phyloP scores from a whole-genome alignment of 2,329 filamentous ascomycete species.

The Piedraia hortae region DNA sequence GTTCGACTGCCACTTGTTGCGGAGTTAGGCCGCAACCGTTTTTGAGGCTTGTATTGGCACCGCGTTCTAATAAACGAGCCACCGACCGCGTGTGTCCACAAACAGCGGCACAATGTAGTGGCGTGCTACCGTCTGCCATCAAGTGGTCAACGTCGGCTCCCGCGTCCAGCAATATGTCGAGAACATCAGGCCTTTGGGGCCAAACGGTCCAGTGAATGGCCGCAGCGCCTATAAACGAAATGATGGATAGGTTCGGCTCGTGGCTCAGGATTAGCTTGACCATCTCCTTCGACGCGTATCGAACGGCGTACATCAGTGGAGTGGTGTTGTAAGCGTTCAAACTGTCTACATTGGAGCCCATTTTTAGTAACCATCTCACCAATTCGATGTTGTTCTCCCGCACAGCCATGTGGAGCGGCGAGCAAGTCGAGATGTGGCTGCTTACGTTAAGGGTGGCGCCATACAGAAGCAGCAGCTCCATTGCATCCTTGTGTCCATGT shows the following conservation, averaged over 20 bases:
- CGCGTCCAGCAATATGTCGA: constrained; percentile 7
- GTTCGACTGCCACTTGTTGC: constrained; percentile 6
- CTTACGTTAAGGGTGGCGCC: constrained; percentile 10
- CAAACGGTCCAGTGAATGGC: constrained; percentile 10
- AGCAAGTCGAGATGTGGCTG: constrained; percentile 7
- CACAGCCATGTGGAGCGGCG: constrained; percentile 11
- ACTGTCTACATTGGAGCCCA: constrained; percentile 6
- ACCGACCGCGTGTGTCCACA: constrained; percentile 6
- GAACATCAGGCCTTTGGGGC: constrained; percentile 6
- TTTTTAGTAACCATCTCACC: constrained; percentile 5
- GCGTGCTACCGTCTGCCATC: constrained; percentile 9
- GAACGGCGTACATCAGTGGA: constrained; percentile 12
- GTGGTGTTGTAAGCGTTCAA: constrained; percentile 10
- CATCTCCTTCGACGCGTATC: constrained; percentile 7
- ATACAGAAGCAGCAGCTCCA: constrained; percentile 7
- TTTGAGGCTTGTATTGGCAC: constrained; percentile 6
- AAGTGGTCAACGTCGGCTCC: constrained; percentile 8
- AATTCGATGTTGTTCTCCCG: constrained; percentile 8
- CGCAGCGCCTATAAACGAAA: constrained; percentile 9
- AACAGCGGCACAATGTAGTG: constrained; percentile 10
- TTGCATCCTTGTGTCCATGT: constrained; percentile 7
- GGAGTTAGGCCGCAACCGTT: constrained; percentile 8
- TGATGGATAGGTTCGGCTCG: constrained; percentile 6
- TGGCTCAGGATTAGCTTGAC: constrained; percentile 8
- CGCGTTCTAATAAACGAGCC: constrained; percentile 6